A percentile compares a stretch with the other conserved stretches of the same genome.
Evolutionary conservation across 75 land plant genomes (phyloP).

Genomic region (Pinus albicaulis): DNA sequence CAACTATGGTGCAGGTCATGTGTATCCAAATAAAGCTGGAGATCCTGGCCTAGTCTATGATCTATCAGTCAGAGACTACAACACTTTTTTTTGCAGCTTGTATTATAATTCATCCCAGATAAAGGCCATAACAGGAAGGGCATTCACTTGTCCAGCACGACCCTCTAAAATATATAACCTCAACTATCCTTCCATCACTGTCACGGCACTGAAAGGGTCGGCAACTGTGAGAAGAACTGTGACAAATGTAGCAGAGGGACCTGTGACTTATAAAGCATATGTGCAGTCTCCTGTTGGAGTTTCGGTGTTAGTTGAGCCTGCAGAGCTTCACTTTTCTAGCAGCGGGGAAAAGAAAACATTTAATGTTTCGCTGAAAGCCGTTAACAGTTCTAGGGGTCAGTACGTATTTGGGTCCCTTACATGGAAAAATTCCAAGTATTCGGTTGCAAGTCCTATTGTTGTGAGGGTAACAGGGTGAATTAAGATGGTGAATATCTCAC

Average conservation of each 20-base stretch:
- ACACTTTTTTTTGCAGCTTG: slow-evolving; percentile 40
- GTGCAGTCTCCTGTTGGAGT: slow-evolving; percentile 32
- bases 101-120: slow-evolving; percentile 28
- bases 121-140: background rate
- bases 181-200: slow-evolving; percentile 75
- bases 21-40: slow-evolving; percentile 45
- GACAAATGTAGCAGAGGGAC: slow-evolving; percentile 56
- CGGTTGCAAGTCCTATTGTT: slow-evolving; percentile 61
- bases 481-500: too few species aligned
- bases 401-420: slow-evolving; percentile 49
- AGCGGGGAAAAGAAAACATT: slow-evolving; percentile 34
- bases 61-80: slow-evolving; percentile 30
- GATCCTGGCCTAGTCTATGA: slow-evolving; percentile 64
- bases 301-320: slow-evolving; percentile 35
- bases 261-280: slow-evolving; percentile 25
- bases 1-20: slow-evolving; percentile 52
- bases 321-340: slow-evolving; percentile 21
- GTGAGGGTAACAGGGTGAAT: slow-evolving; percentile 6
- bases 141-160: slow-evolving; percentile 22
- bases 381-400: background rate
- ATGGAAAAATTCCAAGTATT: slow-evolving; percentile 60
- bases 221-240: slow-evolving; percentile 33
- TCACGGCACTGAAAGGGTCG: slow-evolving; percentile 19
- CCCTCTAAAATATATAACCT: slow-evolving; percentile 22
- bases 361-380: slow-evolving; percentile 19